A percentile compares a stretch with the other conserved stretches of the same genome.
phyloP scores from a whole-genome alignment of 2,329 filamentous ascomycete genomes.

The Monilinia polystroma region DNA sequence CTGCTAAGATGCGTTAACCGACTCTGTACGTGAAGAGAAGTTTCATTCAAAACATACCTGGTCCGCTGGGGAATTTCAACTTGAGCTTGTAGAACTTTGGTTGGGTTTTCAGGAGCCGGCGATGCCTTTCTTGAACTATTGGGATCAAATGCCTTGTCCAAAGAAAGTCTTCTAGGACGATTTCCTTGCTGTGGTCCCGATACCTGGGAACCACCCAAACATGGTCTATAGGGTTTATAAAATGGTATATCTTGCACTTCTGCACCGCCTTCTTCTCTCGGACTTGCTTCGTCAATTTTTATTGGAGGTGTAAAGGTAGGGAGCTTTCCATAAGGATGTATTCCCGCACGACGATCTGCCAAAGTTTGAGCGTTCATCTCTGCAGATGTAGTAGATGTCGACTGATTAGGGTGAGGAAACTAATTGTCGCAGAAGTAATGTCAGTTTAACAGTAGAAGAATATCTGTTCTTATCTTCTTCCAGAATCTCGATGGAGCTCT shows the following conservation, averaged over 20 bases:
- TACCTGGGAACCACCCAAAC: neutral
- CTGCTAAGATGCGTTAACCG: constrained; percentile 7
- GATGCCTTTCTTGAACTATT: constrained; percentile 1
- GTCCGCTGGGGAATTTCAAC: constrained; percentile 8
- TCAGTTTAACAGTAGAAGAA: constrained; percentile 7
- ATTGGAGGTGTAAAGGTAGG: constrained; percentile 16
- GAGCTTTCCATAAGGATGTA: constrained; percentile 1
- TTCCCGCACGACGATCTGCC: constrained; percentile 19
- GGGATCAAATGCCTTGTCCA: constrained; percentile 9
- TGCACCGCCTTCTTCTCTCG: constrained; percentile 28
- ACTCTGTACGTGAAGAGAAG: neutral
- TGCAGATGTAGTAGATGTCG: constrained; percentile 3
- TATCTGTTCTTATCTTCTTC: neutral
- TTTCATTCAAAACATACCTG: neutral
- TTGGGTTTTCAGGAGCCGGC: neutral
- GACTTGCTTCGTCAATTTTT: constrained; percentile 16
- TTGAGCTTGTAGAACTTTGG: constrained; percentile 16
- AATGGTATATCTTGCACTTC: constrained; percentile 34
- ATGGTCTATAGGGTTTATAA: constrained; percentile 22
- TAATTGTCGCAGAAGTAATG: constrained; percentile 9
- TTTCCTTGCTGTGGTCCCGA: constrained; percentile 7
- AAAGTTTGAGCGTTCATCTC: constrained; percentile 22
- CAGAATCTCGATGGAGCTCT: neutral
- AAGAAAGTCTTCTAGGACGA: constrained; percentile 8
- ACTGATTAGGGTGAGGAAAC: constrained; percentile 22